Evolutionary conservation across 2,329 filamentous ascomycete species (phyloP), one percentile per base, ranked within the genome.

Genomic region (Fusarium abutilonis): DNA sequence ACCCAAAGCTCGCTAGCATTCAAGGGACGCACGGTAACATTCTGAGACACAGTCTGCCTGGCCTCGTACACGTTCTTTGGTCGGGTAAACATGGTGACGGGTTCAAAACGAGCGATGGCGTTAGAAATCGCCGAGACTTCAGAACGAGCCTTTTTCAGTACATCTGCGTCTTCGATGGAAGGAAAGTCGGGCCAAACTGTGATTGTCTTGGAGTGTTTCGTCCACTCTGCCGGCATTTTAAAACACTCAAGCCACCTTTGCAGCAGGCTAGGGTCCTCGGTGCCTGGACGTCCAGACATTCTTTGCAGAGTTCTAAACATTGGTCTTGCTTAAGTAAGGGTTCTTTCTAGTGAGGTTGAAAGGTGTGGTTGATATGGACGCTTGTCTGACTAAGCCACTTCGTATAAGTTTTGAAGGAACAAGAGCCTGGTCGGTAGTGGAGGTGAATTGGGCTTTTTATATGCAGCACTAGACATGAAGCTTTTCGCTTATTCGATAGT

Each of bases 41-140:
- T 50, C 4, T 32, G 9, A 4, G 50, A 51, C 3, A 66, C 60
- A 0, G 39, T 63, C 1, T 9, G 15, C 28, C 40, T 42, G 2
- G 63, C 63, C 9, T 36, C 3, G 0, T 11, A 10, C 38, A 48
- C 56, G 19, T 51, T 57, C 35, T 13, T 36, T 1, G 43, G 50
- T 36, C 35, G 59, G 8, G 57, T 66, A 14, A 59, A 54, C 32
- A 73, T 52, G 1, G 60, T 70, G 3, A 73, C 70, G 5, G 69
- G 69, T 23, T 73, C 58, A 41, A 73, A 73, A 1, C 56, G 45
- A 5, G 70, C 62, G 1, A 73, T 53, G 4, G 70, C 69, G 6
- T 63, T 52, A 6, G 71, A 66, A 8, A 73, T 64, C 10, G 56
- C 40, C 4, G 64, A 69, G 10, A 74, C 60, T 46, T 74, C 72